These are phyloP conservation scores for Trichosanthes truncata DNA, from an alignment of 306 rosid species.

Conservation along the genomic window DNA sequence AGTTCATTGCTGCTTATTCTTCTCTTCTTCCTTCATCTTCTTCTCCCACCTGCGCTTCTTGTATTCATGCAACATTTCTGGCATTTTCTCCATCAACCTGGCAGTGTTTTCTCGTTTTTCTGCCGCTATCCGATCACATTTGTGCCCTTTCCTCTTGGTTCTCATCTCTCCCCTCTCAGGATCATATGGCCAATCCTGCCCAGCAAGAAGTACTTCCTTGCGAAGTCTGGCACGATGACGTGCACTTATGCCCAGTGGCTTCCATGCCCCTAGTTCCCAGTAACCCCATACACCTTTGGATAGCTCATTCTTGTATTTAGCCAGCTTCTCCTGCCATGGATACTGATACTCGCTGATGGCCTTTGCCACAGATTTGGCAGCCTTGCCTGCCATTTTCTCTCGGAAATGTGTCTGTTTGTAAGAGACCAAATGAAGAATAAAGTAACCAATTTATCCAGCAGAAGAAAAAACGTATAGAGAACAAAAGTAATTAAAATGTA, in stretches of 20 bases:
- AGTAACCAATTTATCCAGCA: background rate
- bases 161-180: conserved; percentile 62
- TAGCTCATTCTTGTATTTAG: conserved; percentile 44
- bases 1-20: conserved; percentile 22
- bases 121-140: conserved; percentile 59
- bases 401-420: background rate
- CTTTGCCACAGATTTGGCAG: conserved; percentile 32
- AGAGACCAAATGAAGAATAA: background rate
- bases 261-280: conserved; percentile 73
- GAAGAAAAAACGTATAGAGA: background rate
- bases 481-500: background rate
- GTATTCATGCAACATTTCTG: conserved; percentile 54
- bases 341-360: conserved; percentile 43
- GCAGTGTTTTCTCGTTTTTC: conserved; percentile 78
- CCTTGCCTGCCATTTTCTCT: conserved; percentile 41
- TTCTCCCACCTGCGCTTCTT: conserved; percentile 87
- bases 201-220: conserved; percentile 58
- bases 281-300: conserved; percentile 70
- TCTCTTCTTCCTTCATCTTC: conserved; percentile 96
- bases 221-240: conserved; percentile 49
- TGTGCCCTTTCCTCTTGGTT: conserved; percentile 80
- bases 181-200: conserved; percentile 59
- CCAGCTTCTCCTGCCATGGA: conserved; percentile 53
- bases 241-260: conserved; percentile 53
- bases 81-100: conserved; percentile 82